A percentile compares a stretch with the other conserved stretches of the same genome.
These are phyloP conservation scores for Fistulinella prunicolor DNA, from an alignment of 768 basidiomycete species.

Conservation along the genomic window DNA sequence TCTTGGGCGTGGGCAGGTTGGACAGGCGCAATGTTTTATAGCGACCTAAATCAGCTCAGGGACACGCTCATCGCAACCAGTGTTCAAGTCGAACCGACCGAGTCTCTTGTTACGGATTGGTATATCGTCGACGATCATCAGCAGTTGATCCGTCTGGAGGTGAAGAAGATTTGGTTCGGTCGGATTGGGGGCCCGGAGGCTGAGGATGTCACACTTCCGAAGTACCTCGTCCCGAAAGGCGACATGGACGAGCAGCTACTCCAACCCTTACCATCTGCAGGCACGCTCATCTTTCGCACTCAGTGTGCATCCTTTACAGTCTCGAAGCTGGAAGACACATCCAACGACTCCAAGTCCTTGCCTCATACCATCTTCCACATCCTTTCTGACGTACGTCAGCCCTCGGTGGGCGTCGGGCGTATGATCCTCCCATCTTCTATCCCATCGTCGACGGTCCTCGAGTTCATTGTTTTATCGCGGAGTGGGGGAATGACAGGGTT, in stretches of 20 bases:
- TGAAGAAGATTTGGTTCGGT: not conserved
- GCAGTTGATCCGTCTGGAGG: constrained; percentile 10
- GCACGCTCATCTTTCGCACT: constrained; percentile 27
- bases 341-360: not conserved
- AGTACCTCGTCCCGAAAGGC: not conserved
- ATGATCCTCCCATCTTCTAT: constrained; percentile 16
- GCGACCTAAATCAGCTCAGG: not conserved
- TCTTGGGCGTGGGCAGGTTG: constrained; percentile 29
- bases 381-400: not conserved
- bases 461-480: constrained; percentile 23
- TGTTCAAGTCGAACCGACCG: constrained; percentile 10
- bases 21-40: constrained; percentile 18
- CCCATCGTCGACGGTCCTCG: constrained; percentile 3
- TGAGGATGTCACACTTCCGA: constrained; percentile 2
- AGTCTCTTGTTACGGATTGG: constrained; percentile 21
- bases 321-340: not conserved
- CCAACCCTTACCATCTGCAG: constrained; percentile 4
- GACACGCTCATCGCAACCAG: too few species aligned
- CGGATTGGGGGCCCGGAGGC: not conserved
- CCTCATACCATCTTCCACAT: constrained; percentile 12
- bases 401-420: constrained; percentile 7
- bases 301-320: constrained; percentile 12
- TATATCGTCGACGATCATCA: constrained; percentile 13
- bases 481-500: not conserved
- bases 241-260: not conserved